A percentile compares a stretch with the other conserved stretches of the same genome.
phyloP scores from a whole-genome alignment of 768 basidiomycete genomes.

The Leccinellum luteum region DNA sequence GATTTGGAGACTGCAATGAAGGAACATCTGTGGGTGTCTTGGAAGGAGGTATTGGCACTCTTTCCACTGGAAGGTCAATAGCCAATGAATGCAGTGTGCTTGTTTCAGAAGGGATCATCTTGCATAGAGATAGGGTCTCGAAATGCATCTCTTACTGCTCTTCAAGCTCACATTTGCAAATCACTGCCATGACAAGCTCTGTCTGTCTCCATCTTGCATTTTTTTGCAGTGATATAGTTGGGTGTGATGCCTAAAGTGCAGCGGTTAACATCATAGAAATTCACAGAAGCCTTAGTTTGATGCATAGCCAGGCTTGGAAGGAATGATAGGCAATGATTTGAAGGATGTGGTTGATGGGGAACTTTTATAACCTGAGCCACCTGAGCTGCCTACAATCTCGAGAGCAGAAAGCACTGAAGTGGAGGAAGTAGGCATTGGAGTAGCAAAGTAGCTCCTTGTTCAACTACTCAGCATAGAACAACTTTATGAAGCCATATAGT shows the following conservation, averaged over 20 bases:
- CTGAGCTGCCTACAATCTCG: constrained; percentile 34
- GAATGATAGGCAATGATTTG: constrained; percentile 58
- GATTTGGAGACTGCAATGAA: constrained; percentile 28
- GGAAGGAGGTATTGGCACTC: constrained; percentile 23
- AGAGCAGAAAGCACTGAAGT: constrained; percentile 26
- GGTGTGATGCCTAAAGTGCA: constrained; percentile 40
- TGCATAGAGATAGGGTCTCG: constrained; percentile 44
- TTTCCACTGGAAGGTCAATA: constrained; percentile 28
- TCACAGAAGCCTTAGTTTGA: constrained; percentile 39
- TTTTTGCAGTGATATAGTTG: constrained; percentile 50
- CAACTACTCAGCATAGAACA: constrained; percentile 33
- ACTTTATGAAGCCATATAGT: too few species aligned
- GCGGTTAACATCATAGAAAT: constrained; percentile 49
- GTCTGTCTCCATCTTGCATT: constrained; percentile 42
- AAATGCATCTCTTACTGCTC: constrained; percentile 47
- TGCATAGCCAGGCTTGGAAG: constrained; percentile 47
- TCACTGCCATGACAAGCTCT: constrained; percentile 48
- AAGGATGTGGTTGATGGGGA: constrained; percentile 51
- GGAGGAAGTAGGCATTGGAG: constrained; percentile 33
- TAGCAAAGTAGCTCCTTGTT: constrained; percentile 33
- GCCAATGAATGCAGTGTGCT: constrained; percentile 37
- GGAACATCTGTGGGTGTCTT: constrained; percentile 25
- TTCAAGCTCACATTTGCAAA: constrained; percentile 29
- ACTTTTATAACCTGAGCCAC: constrained; percentile 50
- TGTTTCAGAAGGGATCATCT: constrained; percentile 35